Evolutionary conservation across 305 asterid species (phyloP).

Genomic region (Fraxinus platypoda): DNA sequence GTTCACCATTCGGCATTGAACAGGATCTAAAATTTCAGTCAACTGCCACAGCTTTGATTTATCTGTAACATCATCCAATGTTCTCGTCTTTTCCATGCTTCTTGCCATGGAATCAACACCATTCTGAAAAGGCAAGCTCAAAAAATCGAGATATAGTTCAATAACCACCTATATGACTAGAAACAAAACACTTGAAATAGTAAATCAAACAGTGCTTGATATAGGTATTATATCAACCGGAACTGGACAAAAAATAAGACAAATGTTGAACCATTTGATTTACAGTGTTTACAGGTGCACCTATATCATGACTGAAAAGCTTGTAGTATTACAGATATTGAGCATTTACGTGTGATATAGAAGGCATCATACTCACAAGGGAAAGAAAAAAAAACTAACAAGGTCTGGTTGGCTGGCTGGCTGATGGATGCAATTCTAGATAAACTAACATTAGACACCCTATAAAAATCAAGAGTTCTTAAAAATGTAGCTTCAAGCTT

Average conservation of each 20-base stretch:
- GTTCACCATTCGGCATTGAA: constrained; percentile 78
- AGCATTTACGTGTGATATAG: not conserved
- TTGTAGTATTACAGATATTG: not conserved
- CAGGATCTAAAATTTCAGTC: constrained; percentile 79
- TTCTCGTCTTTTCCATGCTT: constrained; percentile 86
- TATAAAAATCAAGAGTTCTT: not conserved
- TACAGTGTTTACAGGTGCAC: not conserved
- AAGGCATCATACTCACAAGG: not conserved
- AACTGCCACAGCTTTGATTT: constrained; percentile 83
- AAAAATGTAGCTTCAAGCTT: no score
- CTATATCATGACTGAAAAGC: not conserved
- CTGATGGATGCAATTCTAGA: constrained; percentile 12
- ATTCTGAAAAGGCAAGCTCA: constrained; percentile 52
- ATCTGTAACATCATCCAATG: constrained; percentile 70
- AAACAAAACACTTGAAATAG: not conserved
- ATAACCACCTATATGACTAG: not conserved
- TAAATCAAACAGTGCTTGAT: not conserved
- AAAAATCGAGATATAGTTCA: constrained; percentile 14
- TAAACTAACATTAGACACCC: constrained; percentile 8
- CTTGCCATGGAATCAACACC: constrained; percentile 83
- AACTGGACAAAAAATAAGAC: not conserved
- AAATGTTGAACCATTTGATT: not conserved
- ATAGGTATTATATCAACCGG: not conserved
- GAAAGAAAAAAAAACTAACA: not conserved
- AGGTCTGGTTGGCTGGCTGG: not conserved